Evolutionary conservation across 306 rosid species (phyloP).

Genomic region (Medicago ruthenica): DNA sequence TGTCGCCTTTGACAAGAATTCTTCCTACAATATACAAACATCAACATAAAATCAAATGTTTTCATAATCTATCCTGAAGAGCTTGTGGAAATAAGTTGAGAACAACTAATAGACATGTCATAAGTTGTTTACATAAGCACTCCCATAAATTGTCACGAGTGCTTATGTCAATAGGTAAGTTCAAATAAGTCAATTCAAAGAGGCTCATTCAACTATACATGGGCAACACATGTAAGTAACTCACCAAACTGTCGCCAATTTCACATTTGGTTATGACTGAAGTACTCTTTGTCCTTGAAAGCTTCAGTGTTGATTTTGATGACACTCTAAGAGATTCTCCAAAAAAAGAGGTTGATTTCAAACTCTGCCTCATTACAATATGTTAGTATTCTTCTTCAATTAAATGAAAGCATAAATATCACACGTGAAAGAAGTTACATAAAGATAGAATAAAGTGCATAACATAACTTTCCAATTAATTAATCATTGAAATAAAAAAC

Average conservation of each 20-base stretch:
- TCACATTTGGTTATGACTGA: constrained; percentile 70
- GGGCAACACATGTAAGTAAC: constrained; percentile 24
- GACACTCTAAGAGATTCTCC: constrained; percentile 80
- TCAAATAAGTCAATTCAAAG: too few species aligned
- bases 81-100: too few species aligned
- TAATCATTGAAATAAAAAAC: background rate
- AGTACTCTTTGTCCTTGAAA: constrained; percentile 59
- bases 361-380: constrained; percentile 55
- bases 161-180: background rate
- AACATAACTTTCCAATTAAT: background rate
- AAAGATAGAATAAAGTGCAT: background rate
- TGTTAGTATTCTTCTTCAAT: background rate
- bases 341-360: constrained; percentile 79
- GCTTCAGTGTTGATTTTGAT: constrained; percentile 66
- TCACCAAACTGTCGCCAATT: constrained; percentile 93
- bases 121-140: background rate
- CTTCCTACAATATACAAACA: constrained; percentile 65
- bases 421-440: background rate
- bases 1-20: constrained; percentile 83
- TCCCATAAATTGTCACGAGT: background rate
- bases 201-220: too few species aligned
- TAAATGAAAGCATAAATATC: background rate
- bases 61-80: too few species aligned
- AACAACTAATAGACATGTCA: background rate
- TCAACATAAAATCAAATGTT: background rate